These are phyloP conservation scores for Neoscytalidium dimidiatum DNA, from an alignment of 2,329 filamentous ascomycete species.

Conservation along the genomic window DNA sequence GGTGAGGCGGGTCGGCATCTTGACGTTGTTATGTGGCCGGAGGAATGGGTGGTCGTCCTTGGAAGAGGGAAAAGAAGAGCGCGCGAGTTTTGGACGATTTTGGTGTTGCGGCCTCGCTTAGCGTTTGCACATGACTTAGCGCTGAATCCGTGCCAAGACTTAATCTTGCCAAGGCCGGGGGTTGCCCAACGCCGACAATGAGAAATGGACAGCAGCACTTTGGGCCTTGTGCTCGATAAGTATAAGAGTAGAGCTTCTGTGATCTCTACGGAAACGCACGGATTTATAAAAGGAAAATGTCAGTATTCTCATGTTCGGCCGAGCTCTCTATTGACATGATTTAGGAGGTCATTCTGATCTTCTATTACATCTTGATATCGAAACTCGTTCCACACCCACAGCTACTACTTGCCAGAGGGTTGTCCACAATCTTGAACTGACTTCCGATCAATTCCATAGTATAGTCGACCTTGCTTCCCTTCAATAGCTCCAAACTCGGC, in stretches of 20 bases:
- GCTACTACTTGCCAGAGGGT: conserved; percentile 86
- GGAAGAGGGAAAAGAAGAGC: not conserved
- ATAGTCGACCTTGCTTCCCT: conserved; percentile 94
- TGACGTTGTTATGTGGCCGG: conserved; percentile 20
- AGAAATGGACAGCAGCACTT: not conserved
- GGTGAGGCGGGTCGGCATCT: conserved; percentile 71
- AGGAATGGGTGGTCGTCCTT: conserved; percentile 17
- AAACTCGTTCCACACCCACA: conserved; percentile 98
- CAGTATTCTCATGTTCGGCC: not conserved
- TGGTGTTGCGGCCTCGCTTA: not conserved
- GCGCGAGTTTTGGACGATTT: not conserved
- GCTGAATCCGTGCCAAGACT: not conserved
- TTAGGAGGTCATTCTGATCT: not conserved
- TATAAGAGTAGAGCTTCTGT: too few species aligned
- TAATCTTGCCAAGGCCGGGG: not conserved
- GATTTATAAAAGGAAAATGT: not conserved
- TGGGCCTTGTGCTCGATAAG: not conserved
- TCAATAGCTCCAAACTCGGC: conserved; percentile 81
- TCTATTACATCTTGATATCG: conserved; percentile 67
- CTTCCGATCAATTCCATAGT: conserved; percentile 93
- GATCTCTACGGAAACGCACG: not conserved
- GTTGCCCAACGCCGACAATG: not conserved
- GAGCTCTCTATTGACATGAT: not conserved
- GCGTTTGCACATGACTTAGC: not conserved
- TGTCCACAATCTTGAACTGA: conserved; percentile 96